phyloP scores from a whole-genome alignment of 2,329 filamentous ascomycete species.

The Claviceps lovelessii region DNA sequence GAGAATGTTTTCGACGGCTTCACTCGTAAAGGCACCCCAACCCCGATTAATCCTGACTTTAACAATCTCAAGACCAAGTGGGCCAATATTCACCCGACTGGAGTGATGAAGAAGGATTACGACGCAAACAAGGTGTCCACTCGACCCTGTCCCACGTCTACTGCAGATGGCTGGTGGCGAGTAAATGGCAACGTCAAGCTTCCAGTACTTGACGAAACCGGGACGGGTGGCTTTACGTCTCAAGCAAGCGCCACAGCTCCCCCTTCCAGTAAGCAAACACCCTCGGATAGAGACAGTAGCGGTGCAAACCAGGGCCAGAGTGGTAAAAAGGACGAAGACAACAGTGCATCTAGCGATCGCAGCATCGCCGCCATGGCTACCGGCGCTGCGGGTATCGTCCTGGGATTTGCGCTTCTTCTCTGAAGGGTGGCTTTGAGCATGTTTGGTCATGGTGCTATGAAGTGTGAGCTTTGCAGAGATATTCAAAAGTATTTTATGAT shows the following conservation, averaged over 20 bases:
- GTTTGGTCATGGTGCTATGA: not conserved
- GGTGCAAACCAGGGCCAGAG: too few relatives aligned
- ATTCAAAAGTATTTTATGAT: not conserved
- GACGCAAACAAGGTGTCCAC: conserved; percentile 44
- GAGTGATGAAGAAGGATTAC: conserved; percentile 53
- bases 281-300: not conserved
- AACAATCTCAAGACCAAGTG: conserved; percentile 62
- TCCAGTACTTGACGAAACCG: conserved; percentile 50
- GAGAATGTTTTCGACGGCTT: conserved; percentile 49
- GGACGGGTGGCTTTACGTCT: conserved; percentile 15
- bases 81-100: conserved; percentile 56
- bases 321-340: conserved; percentile 7
- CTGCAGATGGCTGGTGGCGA: conserved; percentile 62
- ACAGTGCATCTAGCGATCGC: conserved; percentile 12
- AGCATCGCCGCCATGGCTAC: conserved; percentile 16
- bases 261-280: conserved; percentile 2
- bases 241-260: conserved; percentile 8
- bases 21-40: conserved; percentile 57
- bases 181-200: conserved; percentile 56
- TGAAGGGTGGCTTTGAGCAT: not conserved
- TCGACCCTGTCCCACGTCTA: conserved; percentile 56
- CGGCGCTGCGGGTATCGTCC: conserved; percentile 15
- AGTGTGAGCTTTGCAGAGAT: not conserved
- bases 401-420: conserved; percentile 13
- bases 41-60: conserved; percentile 62